Evolutionary conservation across 1,284 basidiomycete genomes (phyloP).

Genomic region (Cutaneotrichosporon cavernicola): DNA sequence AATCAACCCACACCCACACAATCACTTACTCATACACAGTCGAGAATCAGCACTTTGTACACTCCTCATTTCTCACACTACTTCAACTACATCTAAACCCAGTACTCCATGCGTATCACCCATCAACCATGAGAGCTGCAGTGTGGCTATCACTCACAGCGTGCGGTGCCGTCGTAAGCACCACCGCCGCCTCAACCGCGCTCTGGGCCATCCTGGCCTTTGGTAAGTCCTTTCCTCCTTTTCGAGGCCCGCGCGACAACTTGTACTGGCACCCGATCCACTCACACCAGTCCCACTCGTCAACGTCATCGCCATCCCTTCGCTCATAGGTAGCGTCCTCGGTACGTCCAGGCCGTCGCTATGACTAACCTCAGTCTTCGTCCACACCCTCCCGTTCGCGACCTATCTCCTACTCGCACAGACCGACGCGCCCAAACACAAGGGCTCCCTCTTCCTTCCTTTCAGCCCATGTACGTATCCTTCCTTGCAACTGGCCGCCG

Average conservation of each 20-base stretch:
- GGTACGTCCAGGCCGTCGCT: slow-evolving; percentile 3
- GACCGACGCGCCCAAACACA: slow-evolving; percentile 29
- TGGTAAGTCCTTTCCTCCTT: slow-evolving; percentile 13
- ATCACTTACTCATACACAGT: background rate
- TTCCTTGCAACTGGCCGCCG: background rate
- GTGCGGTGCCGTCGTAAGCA: slow-evolving; percentile 22
- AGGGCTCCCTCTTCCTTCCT: slow-evolving; percentile 29
- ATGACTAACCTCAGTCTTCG: slow-evolving; percentile 24
- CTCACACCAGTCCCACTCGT: slow-evolving; percentile 27
- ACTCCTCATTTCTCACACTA: background rate
- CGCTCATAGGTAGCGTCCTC: slow-evolving; percentile 22
- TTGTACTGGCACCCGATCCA: background rate
- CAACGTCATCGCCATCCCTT: slow-evolving; percentile 27
- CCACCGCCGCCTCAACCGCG: slow-evolving; percentile 13
- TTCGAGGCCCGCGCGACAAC: background rate
- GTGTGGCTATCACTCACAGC: slow-evolving; percentile 21
- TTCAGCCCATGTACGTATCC: slow-evolving; percentile 30
- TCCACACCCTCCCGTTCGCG: slow-evolving; percentile 30
- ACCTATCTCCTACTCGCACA: slow-evolving; percentile 35
- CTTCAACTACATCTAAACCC: slow-evolving; percentile 5
- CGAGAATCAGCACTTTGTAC: background rate
- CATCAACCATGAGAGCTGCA: slow-evolving; percentile 6
- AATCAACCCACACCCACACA: background rate
- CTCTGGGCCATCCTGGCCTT: slow-evolving; percentile 21
- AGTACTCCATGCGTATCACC: slow-evolving; percentile 3